Evolutionary conservation across 2,329 filamentous ascomycete species (phyloP), one percentile per base, ranked within the genome.

Genomic region (Penicillium sp.): DNA sequence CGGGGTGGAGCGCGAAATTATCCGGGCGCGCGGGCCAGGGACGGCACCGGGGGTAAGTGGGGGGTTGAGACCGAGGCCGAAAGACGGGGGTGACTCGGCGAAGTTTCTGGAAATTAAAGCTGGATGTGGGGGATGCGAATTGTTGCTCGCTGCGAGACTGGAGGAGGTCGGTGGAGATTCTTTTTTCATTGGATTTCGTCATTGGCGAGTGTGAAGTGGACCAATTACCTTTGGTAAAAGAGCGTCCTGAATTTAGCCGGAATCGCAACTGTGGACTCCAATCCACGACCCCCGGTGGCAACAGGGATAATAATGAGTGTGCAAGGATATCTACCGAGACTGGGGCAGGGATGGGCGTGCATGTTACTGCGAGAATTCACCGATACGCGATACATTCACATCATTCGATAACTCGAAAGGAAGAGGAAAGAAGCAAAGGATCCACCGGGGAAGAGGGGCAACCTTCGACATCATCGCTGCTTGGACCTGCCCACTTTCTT

Each of bases 401-500:
- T 24, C 36, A 42, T 47, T 20, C 14, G 20, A 22, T 16, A 40
- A 8, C 25, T 24, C 33, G n/a, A 28, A 10, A 28, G 27, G 4
- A 20, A 16, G 27, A 18, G 22, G 7, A 27, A 27, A 24, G 7
- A 31, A 13, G 2, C 16, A 3, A 13, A 28, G 16, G 24, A 27
- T 33, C 55, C 55, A 36, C 55, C 49, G 24, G 16, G 16, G 33
- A 16, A 36, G 43, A 39, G 41, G 52, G 47, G 52, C 39, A 38
- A 22, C 14, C 11, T 22, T 43, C 55, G 51, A 62, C 53, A 60
- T 60, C 56, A 57, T 62, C 36, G 39, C 50, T 56, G 56, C 58
- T 56, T 63, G 60, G 60, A 63, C 58, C 60, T 63, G 58, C 60
- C 60, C 55, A 49, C 53, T 58, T 55, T 57, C 8, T 53, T 39